Conservation (phyloP, 768 basidiomycete genomes). For the Mycena albidolilacea region DNA sequence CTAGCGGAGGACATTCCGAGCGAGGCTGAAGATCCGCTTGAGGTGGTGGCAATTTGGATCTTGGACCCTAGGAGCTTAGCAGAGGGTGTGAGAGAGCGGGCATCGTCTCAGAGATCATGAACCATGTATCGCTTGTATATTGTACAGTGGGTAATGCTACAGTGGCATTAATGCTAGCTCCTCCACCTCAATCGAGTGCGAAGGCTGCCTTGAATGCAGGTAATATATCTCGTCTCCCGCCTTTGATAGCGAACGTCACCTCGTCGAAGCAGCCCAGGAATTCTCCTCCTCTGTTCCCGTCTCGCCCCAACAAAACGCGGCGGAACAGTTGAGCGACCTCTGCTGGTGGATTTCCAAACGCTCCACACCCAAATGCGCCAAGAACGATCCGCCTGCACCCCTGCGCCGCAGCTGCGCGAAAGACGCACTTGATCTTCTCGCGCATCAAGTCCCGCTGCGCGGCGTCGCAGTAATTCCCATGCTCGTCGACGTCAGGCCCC, state of each 20-base stretch:
- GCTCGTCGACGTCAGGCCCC: slow-evolving; percentile 36
- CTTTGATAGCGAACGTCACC: slow-evolving; percentile 40
- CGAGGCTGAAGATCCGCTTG: slow-evolving; percentile 28
- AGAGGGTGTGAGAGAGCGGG: slow-evolving; percentile 63
- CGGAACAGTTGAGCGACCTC: slow-evolving; percentile 42
- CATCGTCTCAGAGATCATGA: neutral
- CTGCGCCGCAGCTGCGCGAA: slow-evolving; percentile 36
- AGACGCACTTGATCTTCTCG: slow-evolving; percentile 41
- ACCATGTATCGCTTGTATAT: neutral
- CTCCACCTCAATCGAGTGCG: neutral
- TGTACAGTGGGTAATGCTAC: neutral
- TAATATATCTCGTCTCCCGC: slow-evolving; percentile 43
- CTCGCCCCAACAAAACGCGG: slow-evolving; percentile 38
- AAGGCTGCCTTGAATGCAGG: slow-evolving; percentile 28
- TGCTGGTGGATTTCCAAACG: slow-evolving; percentile 39
- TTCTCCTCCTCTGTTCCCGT: slow-evolving; percentile 38
- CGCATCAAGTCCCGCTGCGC: slow-evolving; percentile 40
- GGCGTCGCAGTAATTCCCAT: slow-evolving; percentile 32
- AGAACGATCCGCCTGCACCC: slow-evolving; percentile 37
- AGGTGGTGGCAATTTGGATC: slow-evolving; percentile 74
- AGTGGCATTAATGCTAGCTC: neutral
- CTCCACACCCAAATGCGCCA: slow-evolving; percentile 42
- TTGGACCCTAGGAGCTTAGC: slow-evolving; percentile 87
- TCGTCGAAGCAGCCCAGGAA: slow-evolving; percentile 42
- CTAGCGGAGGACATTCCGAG: slow-evolving; percentile 48